phyloP scores from a whole-genome alignment of 2,329 filamentous ascomycete genomes.

The Nigrospora osmanthi region DNA sequence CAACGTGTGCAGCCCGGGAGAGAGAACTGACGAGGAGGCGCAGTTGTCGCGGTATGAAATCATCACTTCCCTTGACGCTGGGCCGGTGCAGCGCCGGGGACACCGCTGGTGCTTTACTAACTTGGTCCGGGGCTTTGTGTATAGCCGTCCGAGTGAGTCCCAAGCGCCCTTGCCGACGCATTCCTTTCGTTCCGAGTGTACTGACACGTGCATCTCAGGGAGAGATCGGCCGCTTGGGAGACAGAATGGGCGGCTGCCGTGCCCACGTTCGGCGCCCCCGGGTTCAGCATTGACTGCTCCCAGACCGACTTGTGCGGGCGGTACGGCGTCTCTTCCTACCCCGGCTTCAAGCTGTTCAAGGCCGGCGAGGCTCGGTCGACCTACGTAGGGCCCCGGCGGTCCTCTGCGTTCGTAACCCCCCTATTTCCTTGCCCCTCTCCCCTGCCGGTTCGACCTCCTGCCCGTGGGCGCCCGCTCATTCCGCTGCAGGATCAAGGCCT shows the following conservation, averaged over 20 bases:
- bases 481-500: slow-evolving; percentile 10
- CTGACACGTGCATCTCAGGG: slow-evolving; percentile 5
- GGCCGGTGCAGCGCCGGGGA: not conserved
- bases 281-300: slow-evolving; percentile 14
- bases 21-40: not conserved
- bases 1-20: too few species aligned
- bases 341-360: slow-evolving; percentile 9
- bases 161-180: not conserved
- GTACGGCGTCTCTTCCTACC: slow-evolving; percentile 5
- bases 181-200: not conserved
- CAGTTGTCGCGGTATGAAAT: not conserved
- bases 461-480: not conserved
- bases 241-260: slow-evolving; percentile 10
- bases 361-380: slow-evolving; percentile 5
- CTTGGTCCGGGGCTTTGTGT: not conserved
- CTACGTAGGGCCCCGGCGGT: slow-evolving; percentile 13
- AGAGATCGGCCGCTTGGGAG: slow-evolving; percentile 10
- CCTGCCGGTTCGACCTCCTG: not conserved
- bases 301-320: slow-evolving; percentile 5
- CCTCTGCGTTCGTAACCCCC: slow-evolving; percentile 10
- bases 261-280: slow-evolving; percentile 4
- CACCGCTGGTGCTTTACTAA: not conserved
- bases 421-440: not conserved
- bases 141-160: slow-evolving; percentile 8
- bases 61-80: not conserved